Conservation (phyloP, 768 basidiomycete species). For the Crucibulum laeve region DNA sequence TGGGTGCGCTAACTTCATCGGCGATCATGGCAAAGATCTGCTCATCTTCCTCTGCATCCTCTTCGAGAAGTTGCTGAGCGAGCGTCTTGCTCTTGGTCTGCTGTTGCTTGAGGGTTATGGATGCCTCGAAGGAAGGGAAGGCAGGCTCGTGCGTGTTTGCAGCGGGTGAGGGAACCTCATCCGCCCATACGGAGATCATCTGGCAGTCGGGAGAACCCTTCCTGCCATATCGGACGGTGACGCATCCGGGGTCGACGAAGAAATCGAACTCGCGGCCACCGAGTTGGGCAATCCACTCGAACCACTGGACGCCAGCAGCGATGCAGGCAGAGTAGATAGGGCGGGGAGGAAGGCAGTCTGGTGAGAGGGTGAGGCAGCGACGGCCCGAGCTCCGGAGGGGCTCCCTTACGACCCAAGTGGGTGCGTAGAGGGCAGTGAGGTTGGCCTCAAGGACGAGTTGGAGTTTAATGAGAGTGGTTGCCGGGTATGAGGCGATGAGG, state of each 20-base stretch:
- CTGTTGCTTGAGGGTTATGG: too few relatives aligned
- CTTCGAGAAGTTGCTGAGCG: constrained; percentile 70
- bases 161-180: constrained; percentile 30
- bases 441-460: constrained; percentile 70
- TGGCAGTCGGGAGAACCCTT: constrained; percentile 27
- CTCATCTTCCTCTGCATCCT: constrained; percentile 69
- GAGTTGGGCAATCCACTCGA: constrained; percentile 70
- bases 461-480: constrained; percentile 61
- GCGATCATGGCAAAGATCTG: constrained; percentile 73
- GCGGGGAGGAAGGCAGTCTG: constrained; percentile 63
- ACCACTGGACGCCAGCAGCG: constrained; percentile 70
- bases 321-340: constrained; percentile 69
- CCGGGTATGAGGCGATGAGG: constrained; percentile 52
- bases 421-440: constrained; percentile 63
- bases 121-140: too few relatives aligned
- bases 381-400: constrained; percentile 57
- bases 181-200: constrained; percentile 66
- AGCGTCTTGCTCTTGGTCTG: constrained; percentile 52
- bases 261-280: constrained; percentile 74
- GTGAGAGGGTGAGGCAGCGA: constrained; percentile 73
- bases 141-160: constrained; percentile 9
- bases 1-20: constrained; percentile 62
- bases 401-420: constrained; percentile 50
- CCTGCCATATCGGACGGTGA: constrained; percentile 59
- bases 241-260: constrained; percentile 76